Base-by-base conservation (phyloP, 2,329 filamentous ascomycete species). In the Plectosphaerella plurivora region DNA sequence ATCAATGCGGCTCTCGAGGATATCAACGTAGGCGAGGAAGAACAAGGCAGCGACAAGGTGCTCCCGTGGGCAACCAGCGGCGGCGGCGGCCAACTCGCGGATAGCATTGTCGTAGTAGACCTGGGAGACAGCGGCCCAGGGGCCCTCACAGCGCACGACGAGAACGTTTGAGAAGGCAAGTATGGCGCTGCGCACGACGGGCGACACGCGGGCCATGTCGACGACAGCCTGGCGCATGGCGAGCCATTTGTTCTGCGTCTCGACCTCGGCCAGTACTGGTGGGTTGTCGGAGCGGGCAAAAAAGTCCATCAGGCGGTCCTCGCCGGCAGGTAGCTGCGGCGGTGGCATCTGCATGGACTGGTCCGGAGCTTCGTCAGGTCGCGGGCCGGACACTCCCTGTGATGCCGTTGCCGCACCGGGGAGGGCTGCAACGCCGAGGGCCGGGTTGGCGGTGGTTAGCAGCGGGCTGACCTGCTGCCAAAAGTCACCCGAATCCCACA, bases 1-100 rank as follows among this genome's bases (percentile, higher is more conserved):
- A n/a, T 68, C 64, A 3, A 73, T 67, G 18, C 67, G 63, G 14
- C 64, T 68, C 52, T 74, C 71, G 7, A 77, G 60, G 18, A 77
- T 70, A 55, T 80, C 76, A 20, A 77, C 74, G 54, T 81, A 81
- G 45, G 75, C 76, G 3, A 81, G 67, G 52, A 81, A 73, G 62
- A 81, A 81, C 10, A 79, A 59, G 0, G 76, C 68, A 2, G 75
- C 75, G 9, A 82, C 66, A 5, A 78, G 65, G 41, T 76, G 64
- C 53, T 76, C 71, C 5, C 71, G 59, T 12, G 60, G 53, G 7
- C 53, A 45, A 12, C 61, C 68, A 47, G 11, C 46, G 44, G 55
- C 57, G 12, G 49, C 51, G n/a, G 46, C 59, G 5, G 61, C 58
- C 12, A 73, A 58, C 47, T 73, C 70, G 9, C 61, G 55, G 14